phyloP scores from a whole-genome alignment of 768 basidiomycete genomes.

The Boletus sp. region DNA sequence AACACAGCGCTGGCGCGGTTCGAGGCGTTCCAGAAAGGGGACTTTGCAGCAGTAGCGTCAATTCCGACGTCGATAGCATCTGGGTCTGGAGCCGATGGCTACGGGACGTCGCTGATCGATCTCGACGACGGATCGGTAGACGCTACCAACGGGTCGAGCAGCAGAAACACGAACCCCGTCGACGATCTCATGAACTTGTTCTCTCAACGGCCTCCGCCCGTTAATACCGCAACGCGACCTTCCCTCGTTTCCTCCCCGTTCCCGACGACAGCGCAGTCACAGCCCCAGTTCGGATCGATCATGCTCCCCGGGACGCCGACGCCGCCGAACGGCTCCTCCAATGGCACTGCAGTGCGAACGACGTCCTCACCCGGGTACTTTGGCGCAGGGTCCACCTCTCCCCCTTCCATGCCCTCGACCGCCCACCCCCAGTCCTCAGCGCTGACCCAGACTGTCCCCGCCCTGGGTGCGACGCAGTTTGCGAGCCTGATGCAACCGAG shows the following conservation, averaged over 20 bases:
- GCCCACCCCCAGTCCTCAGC: constrained; percentile 3
- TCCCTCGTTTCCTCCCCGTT: constrained; percentile 16
- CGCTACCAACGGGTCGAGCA: constrained; percentile 11
- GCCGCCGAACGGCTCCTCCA: constrained; percentile 19
- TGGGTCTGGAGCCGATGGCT: constrained; percentile 18
- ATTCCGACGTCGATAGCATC: constrained; percentile 59
- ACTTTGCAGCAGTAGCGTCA: constrained; percentile 71
- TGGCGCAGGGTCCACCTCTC: background rate
- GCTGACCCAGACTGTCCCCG: background rate
- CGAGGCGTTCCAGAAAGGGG: constrained; percentile 91
- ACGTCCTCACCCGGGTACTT: constrained; percentile 15
- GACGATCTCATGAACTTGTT: constrained; percentile 71
- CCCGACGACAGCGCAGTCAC: constrained; percentile 13
- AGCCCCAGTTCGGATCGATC: constrained; percentile 38
- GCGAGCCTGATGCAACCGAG: constrained; percentile 17
- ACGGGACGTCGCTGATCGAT: constrained; percentile 66
- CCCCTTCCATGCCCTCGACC: constrained; percentile 4
- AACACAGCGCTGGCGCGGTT: constrained; percentile 89
- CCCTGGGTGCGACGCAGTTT: constrained; percentile 10
- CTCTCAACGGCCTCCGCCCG: constrained; percentile 24
- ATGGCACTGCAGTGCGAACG: constrained; percentile 8
- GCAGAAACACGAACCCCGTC: constrained; percentile 26
- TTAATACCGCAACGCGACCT: constrained; percentile 31
- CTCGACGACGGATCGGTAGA: constrained; percentile 54
- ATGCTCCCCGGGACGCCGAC: constrained; percentile 44